Evolutionary conservation across 1,139 yeast genomes (phyloP), one percentile per base, ranked within the genome.

Genomic region (Blastobotrys proliferans): DNA sequence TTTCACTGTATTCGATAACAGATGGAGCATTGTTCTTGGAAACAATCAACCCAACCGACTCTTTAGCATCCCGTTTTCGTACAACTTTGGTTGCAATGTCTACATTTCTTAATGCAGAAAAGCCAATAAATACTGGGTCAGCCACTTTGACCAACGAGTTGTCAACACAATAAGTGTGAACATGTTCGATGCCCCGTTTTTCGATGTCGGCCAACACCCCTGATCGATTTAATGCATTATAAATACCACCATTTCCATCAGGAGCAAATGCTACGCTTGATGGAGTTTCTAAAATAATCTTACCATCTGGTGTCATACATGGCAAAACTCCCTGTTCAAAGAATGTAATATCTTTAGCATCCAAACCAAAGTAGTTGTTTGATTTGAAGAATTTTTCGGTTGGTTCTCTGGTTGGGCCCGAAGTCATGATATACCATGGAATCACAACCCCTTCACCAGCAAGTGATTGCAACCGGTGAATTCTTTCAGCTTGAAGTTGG

Each of bases 161-260:
- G 66, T 94, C 99, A 40, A 94, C 97, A 66, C 97, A 90, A 68
- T 88, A 94, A 83, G 90, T 85, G 67, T 94, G 97, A 50, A 94
- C 73, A 62, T 92, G 98, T 64, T 86, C 79, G 51, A 92, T 79
- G 6, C 87, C 88, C 45, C 80, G 79, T n/a, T 56, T 51, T 21
- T 67, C 59, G 61, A 92, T 77, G 60, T 90, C 96, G 8, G 76
- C 75, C 39, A 92, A 60, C 19, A 90, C 71, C 1, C 79, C 77
- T 51, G 82, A 77, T 31, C 75, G 74, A 53, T 69, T 68, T 34
- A 94, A 73, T 2, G 97, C 97, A 58, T 80, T 82, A 69, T 94
- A 94, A 46, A 94, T 71, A 1, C 99, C 99, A 45, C 99, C 99
- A 62, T 94, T 94, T 2, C 99, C 99, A 63, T 94, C 97, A 2